Evolutionary conservation across 1,139 yeast species (phyloP).

Genomic region (Hansenula lynferdii): DNA sequence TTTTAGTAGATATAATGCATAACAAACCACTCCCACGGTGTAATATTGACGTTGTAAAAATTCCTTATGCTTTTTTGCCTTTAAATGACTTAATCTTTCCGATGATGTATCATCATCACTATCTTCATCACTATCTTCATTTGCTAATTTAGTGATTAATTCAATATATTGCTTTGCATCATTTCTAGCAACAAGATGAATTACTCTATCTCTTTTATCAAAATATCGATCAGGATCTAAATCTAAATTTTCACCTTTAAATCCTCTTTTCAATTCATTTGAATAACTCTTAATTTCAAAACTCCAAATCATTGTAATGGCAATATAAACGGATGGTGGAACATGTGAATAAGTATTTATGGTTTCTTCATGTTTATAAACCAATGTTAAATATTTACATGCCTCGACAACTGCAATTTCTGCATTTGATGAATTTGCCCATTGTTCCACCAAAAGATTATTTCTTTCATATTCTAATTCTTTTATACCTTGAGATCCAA

Average conservation of each 20-base stretch:
- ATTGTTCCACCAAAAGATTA: background rate
- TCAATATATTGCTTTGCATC: background rate
- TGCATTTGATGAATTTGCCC: background rate
- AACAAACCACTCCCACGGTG: constrained; percentile 1
- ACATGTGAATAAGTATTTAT: constrained; percentile 1
- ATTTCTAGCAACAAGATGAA: background rate
- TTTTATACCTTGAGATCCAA: background rate
- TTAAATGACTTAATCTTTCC: too few relatives aligned
- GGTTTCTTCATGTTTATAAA: constrained; percentile 1
- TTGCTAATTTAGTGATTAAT: background rate
- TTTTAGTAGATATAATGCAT: background rate
- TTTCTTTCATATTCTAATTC: constrained; percentile 1
- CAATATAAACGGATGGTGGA: constrained; percentile 1
- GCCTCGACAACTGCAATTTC: constrained; percentile 1
- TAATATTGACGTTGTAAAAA: background rate
- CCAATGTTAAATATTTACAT: background rate
- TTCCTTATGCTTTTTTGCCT: background rate
- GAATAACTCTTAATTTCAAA: background rate
- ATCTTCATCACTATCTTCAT: too few relatives aligned
- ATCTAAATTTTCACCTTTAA: background rate
- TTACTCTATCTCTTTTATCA: background rate
- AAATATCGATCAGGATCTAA: background rate
- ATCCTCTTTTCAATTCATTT: background rate
- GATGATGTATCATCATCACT: too few relatives aligned
- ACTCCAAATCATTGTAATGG: background rate